Conservation (phyloP, 768 basidiomycete genomes). For the Boletus tomentosulus region DNA sequence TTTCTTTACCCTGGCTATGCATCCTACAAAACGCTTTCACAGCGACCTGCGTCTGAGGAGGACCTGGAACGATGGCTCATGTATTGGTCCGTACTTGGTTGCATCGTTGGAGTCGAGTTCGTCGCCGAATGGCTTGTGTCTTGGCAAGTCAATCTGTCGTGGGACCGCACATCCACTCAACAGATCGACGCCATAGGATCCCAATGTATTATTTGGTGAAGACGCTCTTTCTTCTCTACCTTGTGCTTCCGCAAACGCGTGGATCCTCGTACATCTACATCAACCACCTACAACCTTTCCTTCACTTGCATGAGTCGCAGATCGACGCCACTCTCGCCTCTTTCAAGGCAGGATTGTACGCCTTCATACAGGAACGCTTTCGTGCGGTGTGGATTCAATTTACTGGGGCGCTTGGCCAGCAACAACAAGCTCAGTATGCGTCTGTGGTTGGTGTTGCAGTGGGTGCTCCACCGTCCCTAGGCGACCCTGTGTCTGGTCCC, state of each 20-base stretch:
- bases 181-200: slow-evolving; percentile 50
- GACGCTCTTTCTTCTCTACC: slow-evolving; percentile 81
- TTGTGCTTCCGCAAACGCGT: slow-evolving; percentile 84
- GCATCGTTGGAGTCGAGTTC: slow-evolving; percentile 78
- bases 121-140: slow-evolving; percentile 83
- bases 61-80: slow-evolving; percentile 94
- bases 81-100: slow-evolving; percentile 93
- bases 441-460: slow-evolving; percentile 5
- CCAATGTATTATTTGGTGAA: slow-evolving; percentile 86
- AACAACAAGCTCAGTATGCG: slow-evolving; percentile 25
- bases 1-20: slow-evolving; percentile 94
- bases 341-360: slow-evolving; percentile 53
- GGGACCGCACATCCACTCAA: slow-evolving; percentile 5
- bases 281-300: slow-evolving; percentile 76
- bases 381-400: slow-evolving; percentile 65
- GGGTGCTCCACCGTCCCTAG: slow-evolving; percentile 43
- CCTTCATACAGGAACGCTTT: slow-evolving; percentile 61
- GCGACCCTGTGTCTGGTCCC: slow-evolving; percentile 58
- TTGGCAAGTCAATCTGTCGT: slow-evolving; percentile 52
- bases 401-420: slow-evolving; percentile 45
- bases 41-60: slow-evolving; percentile 77
- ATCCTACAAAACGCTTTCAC: slow-evolving; percentile 91
- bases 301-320: slow-evolving; percentile 74
- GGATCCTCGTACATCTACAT: slow-evolving; percentile 85
- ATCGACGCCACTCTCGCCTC: slow-evolving; percentile 79